phyloP scores from a whole-genome alignment of 1,284 basidiomycete genomes.

The Veloporphyrellus conicus region DNA sequence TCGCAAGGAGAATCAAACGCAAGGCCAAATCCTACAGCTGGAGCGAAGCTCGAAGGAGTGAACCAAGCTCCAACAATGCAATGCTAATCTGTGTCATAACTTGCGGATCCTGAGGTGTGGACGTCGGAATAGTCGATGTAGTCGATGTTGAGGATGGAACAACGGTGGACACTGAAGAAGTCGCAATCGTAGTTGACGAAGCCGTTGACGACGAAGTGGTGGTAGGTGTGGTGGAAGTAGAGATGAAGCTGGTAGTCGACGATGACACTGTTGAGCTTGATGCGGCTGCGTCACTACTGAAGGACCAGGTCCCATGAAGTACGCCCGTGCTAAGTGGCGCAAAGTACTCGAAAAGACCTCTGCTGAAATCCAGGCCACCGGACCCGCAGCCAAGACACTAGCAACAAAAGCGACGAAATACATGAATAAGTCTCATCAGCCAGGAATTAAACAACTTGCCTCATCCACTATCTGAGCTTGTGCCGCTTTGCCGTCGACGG shows the following conservation, averaged over 20 bases:
- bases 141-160: constrained; percentile 11
- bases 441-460: constrained; percentile 25
- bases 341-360: constrained; percentile 45
- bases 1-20: not conserved
- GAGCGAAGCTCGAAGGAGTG: constrained; percentile 18
- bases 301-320: constrained; percentile 41
- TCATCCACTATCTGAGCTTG: constrained; percentile 54
- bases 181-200: constrained; percentile 8
- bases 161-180: constrained; percentile 7
- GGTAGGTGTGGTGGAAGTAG: constrained; percentile 11
- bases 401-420: not conserved
- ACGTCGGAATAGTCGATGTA: constrained; percentile 10
- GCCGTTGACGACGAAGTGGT: constrained; percentile 5
- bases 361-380: constrained; percentile 48
- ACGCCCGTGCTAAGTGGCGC: constrained; percentile 33
- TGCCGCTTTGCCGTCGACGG: constrained; percentile 49
- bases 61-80: constrained; percentile 25
- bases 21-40: constrained; percentile 3
- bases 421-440: not conserved
- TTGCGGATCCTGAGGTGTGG: constrained; percentile 19
- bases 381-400: constrained; percentile 41
- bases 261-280: constrained; percentile 19
- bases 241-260: constrained; percentile 9
- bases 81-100: constrained; percentile 23
- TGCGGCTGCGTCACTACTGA: constrained; percentile 18